phyloP scores from a whole-genome alignment of 805 yeast genomes.

The Candida insectalens region DNA sequence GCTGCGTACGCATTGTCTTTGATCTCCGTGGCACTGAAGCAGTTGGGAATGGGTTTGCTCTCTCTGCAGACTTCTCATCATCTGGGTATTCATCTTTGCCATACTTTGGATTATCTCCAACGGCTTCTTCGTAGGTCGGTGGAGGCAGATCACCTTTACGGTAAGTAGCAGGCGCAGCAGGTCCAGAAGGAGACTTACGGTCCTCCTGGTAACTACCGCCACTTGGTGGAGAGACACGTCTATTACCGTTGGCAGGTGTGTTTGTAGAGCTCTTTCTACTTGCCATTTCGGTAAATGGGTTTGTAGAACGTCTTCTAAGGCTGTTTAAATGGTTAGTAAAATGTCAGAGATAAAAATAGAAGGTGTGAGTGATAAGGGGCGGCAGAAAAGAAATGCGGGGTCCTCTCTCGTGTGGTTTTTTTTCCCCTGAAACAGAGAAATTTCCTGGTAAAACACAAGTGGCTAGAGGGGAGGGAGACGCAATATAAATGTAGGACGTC shows the following conservation, averaged over 20 bases:
- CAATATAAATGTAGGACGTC: no score
- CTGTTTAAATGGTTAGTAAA: slow-evolving; percentile 1
- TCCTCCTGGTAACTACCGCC: slow-evolving; percentile 7
- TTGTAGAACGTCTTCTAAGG: slow-evolving; percentile 1
- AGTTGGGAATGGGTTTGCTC: slow-evolving; percentile 19
- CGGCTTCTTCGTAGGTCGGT: slow-evolving; percentile 64
- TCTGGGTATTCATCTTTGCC: slow-evolving; percentile 38
- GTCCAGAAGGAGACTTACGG: background rate
- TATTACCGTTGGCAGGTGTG: background rate
- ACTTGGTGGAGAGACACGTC: background rate
- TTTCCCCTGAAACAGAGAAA: no score
- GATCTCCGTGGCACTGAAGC: slow-evolving; percentile 8
- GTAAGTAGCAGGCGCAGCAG: background rate
- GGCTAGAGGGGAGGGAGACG: no score
- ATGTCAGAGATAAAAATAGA: background rate
- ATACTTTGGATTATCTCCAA: slow-evolving; percentile 32
- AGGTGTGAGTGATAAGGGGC: no score
- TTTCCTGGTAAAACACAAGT: no score
- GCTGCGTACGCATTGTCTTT: slow-evolving; percentile 4
- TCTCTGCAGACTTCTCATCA: slow-evolving; percentile 31
- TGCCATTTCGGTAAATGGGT: slow-evolving; percentile 3
- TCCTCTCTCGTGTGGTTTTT: no score
- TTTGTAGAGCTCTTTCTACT: background rate
- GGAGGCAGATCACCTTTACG: slow-evolving; percentile 35
- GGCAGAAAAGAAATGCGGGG: no score